Base-by-base conservation (phyloP, 331 rosid genomes). In the Stylosanthes scabra region DNA sequence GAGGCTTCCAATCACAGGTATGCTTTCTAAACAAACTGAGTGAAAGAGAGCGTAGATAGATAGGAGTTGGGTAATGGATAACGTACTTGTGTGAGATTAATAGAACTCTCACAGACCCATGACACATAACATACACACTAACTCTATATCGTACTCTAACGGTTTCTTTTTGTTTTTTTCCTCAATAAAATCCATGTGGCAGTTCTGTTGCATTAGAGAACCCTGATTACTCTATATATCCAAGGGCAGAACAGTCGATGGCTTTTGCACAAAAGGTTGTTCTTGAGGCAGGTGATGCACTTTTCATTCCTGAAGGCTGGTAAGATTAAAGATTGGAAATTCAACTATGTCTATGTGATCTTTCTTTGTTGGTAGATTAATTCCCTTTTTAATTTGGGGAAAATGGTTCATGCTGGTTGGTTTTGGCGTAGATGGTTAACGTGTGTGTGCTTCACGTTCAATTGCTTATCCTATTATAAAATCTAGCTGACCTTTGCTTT, bases 291-390 rank as follows among this genome's bases (percentile, higher is more conserved):
- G 99, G 99, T 37, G 97, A 95, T 63, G 96, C 97, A 63, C 89
- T 95, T 80, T 95, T 90, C 82, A 90, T 91, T 82, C 99, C 99
- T 28, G 97, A 91, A 90, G 99, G 97, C 83, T 91, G 97, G 99
- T 90, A 81, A 83, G 91, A 27, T 78, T 72, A 66, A 81, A 83
- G 91, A 27, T 78, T 72, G 67, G 27, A 61, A 49, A 11, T 68
- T 61, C 65, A 72, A 63, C 63, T 46, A 28, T 28, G 50, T 77
- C 49, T 62, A 59, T 61, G n/a, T 70, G 67, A 61, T 59, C 66
- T 66, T 70, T 45, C 70, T 64, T 64, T 1, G 60, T 44, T 68
- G 64, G 68, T 45, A 52, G 76, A 52, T 59, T 70, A 68, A 49
- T 74, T 34, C 69, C 72, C 11, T 37, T 62, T 63, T 56, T 13